Evolutionary conservation across 306 rosid species (phyloP), one percentile per base, ranked within the genome.

Genomic region (Phaseolus lunatus): DNA sequence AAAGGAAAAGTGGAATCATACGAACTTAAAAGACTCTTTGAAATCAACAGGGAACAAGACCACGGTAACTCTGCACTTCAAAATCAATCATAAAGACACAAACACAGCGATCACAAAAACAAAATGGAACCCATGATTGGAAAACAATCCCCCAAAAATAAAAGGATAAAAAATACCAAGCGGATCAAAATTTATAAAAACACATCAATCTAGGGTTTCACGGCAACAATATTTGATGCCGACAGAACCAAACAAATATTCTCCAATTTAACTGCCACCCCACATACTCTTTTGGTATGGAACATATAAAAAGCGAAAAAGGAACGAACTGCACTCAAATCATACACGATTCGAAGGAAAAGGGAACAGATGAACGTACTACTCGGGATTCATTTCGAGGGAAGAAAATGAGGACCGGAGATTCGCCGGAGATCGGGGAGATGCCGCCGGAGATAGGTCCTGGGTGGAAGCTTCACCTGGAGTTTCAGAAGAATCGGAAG

Each of bases 371-470:
- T 70, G 53, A 66, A 84, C 83, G 9, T 81, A 84, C 87, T 84
- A 84, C 23, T 84, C 87, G 53, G 85, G 83, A 81, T 84, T 84
- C 87, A 84, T 81, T 18, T 26, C 29, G 58, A 57, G 78, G 13
- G 3, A 59, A 41, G 74, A 19, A 11, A 23, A n/a, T n/a, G 27
- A 22, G 82, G 71, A 54, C 0, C 54, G 73, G n/a, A 45, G 39
- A 64, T 27, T 37, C 12, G 65, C 24, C 72, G 80, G 80, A 71
- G 84, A 70, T 54, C 72, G 70, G 35, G 16, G 47, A 1, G 41
- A 4, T 67, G 24, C 43, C 67, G 22, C 48, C 73, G 73, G 78
- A 12, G 82, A 80, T 65, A 4, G 35, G 65, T 31, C 54, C 63
- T 79, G 72, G 71, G 68, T 31, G 41, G 69, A 53, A 13, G 75